Evolutionary conservation across 305 asterid genomes (phyloP), one percentile per base, ranked within the genome.

Genomic region (Ruellia speciosa): DNA sequence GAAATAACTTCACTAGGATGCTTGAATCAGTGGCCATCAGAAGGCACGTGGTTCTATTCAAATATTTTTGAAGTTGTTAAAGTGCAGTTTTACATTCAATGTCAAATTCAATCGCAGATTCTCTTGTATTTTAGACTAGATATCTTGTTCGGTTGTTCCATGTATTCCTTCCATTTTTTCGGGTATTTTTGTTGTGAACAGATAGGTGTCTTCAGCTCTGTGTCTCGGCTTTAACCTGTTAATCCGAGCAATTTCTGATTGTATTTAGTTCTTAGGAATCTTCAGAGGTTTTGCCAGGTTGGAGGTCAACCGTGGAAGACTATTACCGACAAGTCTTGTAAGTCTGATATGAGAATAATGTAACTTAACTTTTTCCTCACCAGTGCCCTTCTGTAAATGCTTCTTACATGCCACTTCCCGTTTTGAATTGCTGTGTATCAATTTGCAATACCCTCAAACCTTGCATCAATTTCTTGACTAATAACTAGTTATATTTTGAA

Each of bases 11-110:
- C 64, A 24, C 39, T 0, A 43, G 63, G 73, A 56, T n/a, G 53
- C 58, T 62, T 77, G 70, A 82, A 82, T 69, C 90, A 82, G 64
- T 82, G 90, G 87, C 84, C 90, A 37, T 53, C 74, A 52, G 72
- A 78, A 60, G 89, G 86, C 79, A 70, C 12, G 18, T 11, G 11
- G 48, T 47, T 15, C 14, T 20, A 4, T 12, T 37, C 56, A 37
- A 8, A 40, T 46, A 28, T 56, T 0, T 18, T 53, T 37, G 28
- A 18, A 46, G 43, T 51, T 28, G 0, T 34, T 18, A 12, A 39
- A 14, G n/a, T 16, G 31, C 31, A 24, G 18, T 35, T 49, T 15
- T 37, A 15, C 18, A 33, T 16, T 34, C 18, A 37, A 9, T 6
- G 7, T 17, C 19, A 60, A 33, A 33, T 49, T 51, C 8, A n/a